Base-by-base conservation (phyloP, 2,329 filamentous ascomycete species). In the Pezizomycotina sp. region DNA sequence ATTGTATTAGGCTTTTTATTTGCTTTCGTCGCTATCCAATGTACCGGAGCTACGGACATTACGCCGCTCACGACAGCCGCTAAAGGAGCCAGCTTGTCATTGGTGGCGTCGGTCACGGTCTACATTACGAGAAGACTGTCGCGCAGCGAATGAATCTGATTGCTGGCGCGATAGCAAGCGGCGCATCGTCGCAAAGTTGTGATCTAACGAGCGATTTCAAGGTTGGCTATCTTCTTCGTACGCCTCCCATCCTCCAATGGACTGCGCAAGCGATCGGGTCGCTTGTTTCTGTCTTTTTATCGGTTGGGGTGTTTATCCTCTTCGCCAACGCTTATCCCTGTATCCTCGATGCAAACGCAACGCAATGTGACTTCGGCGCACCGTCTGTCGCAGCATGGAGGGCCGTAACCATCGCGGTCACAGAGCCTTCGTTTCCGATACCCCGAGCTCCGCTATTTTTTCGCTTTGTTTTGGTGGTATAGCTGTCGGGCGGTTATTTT, bases 401-500 rank as follows among this genome's bases (percentile, higher is more conserved):
- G 30, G 45, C 45, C 1, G 42, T 47, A 12, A 43, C 45, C 16
- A 38, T 45, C 22, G 45, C 45, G 23, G 45, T 47, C 25, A 47
- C 45, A 22, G 36, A 34, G n/a, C 39, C 42, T 2, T 29, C 25
- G 14, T 47, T 47, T 27, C 42, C 43, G n/a, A 42, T 47, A 16
- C 45, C 45, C n/a, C 39, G 22, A 12, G 41, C 13, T 44, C 41
- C 19, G 41, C 41, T 14, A 44, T 44, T 34, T 44, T 44, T 34
- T 44, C 41, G 7, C 33, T 44, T 23, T 36, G 39, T 26, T 44
- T 31, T 27, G 41, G 41, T 15, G 40, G 39, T 34, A 39, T 44
- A n/a, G n/a, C 36, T 44, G 41, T 22, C 36, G 56, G 20, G 64
- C 69, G 56, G 64, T 69, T 22, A 31, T 71, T 20, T 46, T 71